Base-by-base conservation (phyloP, 805 yeast genomes). In the Saccharomycopsis guyanensis region DNA sequence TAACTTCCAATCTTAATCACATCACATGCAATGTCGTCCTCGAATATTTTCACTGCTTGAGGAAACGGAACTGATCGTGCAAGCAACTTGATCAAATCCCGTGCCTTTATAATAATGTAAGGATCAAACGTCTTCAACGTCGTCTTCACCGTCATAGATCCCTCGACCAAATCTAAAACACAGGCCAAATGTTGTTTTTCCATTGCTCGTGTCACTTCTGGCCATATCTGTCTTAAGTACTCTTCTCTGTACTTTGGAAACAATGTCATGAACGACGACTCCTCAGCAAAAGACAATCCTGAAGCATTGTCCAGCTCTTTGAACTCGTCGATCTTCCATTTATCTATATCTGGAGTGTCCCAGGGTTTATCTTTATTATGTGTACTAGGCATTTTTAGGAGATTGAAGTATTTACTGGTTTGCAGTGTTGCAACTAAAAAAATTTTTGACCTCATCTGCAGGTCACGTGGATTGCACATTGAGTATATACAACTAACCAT, bases 1-100 rank as follows among this genome's bases (percentile, higher is more conserved):
- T 82, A 75, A 58, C 80, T 85, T 16, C 96, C 96, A 62, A 93
- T 91, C 71, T 93, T 93, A 55, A 93, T 86, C 42, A 93, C 93
- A 58, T 93, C 98, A 68, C 97, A 89, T 0, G 97, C 96, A 56
- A 82, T 71, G 54, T 89, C 97, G 59, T 91, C 97, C 56, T 88
- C 85, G 50, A 93, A 66, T 39, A 93, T 82, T 67, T 87, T 91
- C 23, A 86, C 78, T 1, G 97, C 97, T 63, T 93, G 98, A 2
- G 96, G 96, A 56, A 85, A 85, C 23, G 98, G 97, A 34, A 93
- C 98, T 2, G 96, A 86, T 65, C 98, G 79, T 0, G 97, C 96
- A 55, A 93, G 70, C 45, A 93, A 73, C 65, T 91, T 93, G 59
- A 93, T 87, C 62, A 93, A 72, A 65, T 93, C 98, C 62, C 98